These are phyloP conservation scores for Geranomyces variabilis DNA, from an alignment of 192 early-diverging fungal species.

Conservation along the genomic window DNA sequence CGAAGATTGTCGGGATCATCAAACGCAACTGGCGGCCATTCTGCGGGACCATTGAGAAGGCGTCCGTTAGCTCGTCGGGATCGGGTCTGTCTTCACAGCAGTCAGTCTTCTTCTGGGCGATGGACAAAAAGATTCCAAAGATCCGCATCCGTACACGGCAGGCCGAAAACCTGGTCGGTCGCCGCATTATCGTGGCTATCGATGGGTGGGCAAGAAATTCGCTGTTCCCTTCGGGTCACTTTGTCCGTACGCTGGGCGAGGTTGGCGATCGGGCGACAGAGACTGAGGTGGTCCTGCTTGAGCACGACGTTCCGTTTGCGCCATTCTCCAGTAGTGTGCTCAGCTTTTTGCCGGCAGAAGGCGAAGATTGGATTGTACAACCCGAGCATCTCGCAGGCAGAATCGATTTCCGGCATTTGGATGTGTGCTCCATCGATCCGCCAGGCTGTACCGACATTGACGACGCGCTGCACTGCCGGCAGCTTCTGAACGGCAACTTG, in stretches of 20 bases:
- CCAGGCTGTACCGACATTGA: slow-evolving; percentile 99
- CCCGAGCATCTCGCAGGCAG: slow-evolving; percentile 71
- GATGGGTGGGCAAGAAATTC: slow-evolving; percentile 88
- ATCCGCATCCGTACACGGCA: slow-evolving; percentile 93
- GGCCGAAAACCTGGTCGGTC: slow-evolving; percentile 71
- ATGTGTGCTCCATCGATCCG: slow-evolving; percentile 98
- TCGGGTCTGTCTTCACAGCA: slow-evolving; percentile 64
- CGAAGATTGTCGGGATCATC: slow-evolving; percentile 88
- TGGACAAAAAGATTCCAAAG: slow-evolving; percentile 94
- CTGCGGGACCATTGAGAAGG: slow-evolving; percentile 89
- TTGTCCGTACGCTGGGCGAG: slow-evolving; percentile 85
- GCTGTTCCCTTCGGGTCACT: slow-evolving; percentile 83
- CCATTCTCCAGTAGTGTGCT: slow-evolving; percentile 89
- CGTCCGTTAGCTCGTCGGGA: slow-evolving; percentile 49
- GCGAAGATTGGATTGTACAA: slow-evolving; percentile 80
- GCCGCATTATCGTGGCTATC: slow-evolving; percentile 91
- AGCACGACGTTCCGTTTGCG: slow-evolving; percentile 95
- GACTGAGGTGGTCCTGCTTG: slow-evolving; percentile 93
- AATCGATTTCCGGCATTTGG: slow-evolving; percentile 78
- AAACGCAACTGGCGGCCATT: slow-evolving; percentile 93
- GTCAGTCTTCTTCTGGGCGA: slow-evolving; percentile 81
- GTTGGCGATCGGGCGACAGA: slow-evolving; percentile 95
- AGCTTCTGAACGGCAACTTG: slow-evolving; percentile 84
- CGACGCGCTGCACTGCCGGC: slow-evolving; percentile 88
- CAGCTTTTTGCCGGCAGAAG: slow-evolving; percentile 82